These are phyloP conservation scores for Alloteropsis semialata DNA, from an alignment of 176 grass and related monocot species.

Conservation along the genomic window DNA sequence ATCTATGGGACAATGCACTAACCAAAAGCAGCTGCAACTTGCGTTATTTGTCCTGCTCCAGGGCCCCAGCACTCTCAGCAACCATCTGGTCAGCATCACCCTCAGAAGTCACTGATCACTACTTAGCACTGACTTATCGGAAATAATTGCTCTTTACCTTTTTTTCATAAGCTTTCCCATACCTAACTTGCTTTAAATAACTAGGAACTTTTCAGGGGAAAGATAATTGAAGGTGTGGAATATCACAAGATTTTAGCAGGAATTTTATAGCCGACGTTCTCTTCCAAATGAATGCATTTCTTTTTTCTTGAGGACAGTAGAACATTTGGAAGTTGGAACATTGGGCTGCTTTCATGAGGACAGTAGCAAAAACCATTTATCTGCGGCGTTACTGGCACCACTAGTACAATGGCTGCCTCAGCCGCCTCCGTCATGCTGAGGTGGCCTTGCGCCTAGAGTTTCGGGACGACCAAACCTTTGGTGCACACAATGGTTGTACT, in stretches of 20 bases:
- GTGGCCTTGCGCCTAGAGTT: not conserved
- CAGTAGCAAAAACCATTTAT: too few relatives aligned
- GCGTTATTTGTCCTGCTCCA: not conserved
- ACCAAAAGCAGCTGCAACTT: conserved; percentile 4
- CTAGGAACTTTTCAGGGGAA: not conserved
- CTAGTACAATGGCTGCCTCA: not conserved
- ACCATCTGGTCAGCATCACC: not conserved
- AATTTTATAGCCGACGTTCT: not conserved
- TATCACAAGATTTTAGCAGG: too few relatives aligned
- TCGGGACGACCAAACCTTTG: not conserved
- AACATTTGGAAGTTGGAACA: too few relatives aligned
- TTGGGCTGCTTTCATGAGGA: not conserved
- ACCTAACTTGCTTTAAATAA: not conserved
- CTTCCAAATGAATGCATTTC: not conserved
- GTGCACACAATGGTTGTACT: not conserved
- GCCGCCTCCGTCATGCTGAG: not conserved
- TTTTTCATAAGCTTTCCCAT: not conserved
- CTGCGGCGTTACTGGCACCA: not conserved
- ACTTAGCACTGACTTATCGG: not conserved
- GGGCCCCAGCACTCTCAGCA: not conserved
- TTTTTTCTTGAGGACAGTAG: not conserved
- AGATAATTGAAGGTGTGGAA: too few relatives aligned
- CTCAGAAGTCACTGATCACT: not conserved
- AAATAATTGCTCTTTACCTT: not conserved
- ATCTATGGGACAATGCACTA: not conserved